Evolutionary conservation across 1,284 basidiomycete species (phyloP).

Genomic region (Apiotrichum akiyoshidainum): DNA sequence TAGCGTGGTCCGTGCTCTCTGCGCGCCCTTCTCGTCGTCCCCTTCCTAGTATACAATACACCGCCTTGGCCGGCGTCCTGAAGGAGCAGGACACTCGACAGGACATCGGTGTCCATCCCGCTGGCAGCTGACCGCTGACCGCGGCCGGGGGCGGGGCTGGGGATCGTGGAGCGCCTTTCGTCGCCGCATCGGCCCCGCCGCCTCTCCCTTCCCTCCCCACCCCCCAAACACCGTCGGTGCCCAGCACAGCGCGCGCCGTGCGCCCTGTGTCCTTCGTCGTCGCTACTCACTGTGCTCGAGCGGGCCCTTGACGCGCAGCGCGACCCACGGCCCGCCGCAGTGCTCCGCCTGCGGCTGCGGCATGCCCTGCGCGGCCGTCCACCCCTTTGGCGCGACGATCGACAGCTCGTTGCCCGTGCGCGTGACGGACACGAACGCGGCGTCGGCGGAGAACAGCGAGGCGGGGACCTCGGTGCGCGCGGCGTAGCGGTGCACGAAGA

Average conservation of each 20-base stretch:
- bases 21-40: no score
- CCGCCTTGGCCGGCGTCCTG: no score
- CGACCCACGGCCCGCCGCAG: slow-evolving; percentile 49
- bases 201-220: neutral
- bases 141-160: no score
- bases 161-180: no score
- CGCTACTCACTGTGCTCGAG: slow-evolving; percentile 61
- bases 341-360: slow-evolving; percentile 51
- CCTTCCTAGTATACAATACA: no score
- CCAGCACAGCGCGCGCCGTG: neutral
- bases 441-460: slow-evolving; percentile 23
- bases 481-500: slow-evolving; percentile 55
- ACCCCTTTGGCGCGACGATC: slow-evolving; percentile 54
- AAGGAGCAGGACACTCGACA: no score
- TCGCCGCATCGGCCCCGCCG: no score
- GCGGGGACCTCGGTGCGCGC: slow-evolving; percentile 29
- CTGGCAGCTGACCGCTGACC: no score
- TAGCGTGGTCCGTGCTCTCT: slow-evolving; percentile 1
- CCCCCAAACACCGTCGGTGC: neutral
- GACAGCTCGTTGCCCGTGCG: slow-evolving; percentile 62
- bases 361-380: slow-evolving; percentile 9
- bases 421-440: slow-evolving; percentile 59
- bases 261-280: neutral
- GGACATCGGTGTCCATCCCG: no score
- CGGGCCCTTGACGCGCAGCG: slow-evolving; percentile 63